Base-by-base conservation (phyloP, 768 basidiomycete species). In the Termitomyces sp. region DNA sequence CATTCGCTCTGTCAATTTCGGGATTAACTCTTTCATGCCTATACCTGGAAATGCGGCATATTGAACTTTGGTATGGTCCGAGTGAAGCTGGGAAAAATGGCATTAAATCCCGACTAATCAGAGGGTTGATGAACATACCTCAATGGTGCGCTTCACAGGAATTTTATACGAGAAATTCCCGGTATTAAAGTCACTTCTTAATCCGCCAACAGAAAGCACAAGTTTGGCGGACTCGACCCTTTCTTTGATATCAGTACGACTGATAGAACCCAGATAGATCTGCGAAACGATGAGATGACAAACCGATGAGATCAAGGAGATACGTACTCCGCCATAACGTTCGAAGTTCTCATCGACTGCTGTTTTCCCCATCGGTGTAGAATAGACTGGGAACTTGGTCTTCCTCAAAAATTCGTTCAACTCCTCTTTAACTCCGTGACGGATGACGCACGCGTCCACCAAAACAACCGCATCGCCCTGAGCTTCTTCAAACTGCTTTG, bases 101-200 rank as follows among this genome's bases (percentile, higher is more conserved):
- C 24, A 36, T 56, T 3, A 60, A 8, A 61, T 28, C 32, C 18
- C 8, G 20, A 14, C 22, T 30, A 5, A 53, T 22, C 38, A 20
- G 30, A 18, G n/a, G 1, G 56, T 2, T 3, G 22, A 8, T 24
- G 6, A 26, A 57, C 63, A 14, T 62, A 87, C 88, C 77, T 90
- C 90, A 60, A 92, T 74, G 14, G 82, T 84, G 41, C 76, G 77
- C 11, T 70, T 68, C 0, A 75, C 75, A 5, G 86, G 83, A 47
- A 88, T 85, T 51, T 80, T 81, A 65, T 90, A 92, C 0, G 88
- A 87, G 71, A 92, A 94, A 69, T 88, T 88, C 33, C 92, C 93
- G 1, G 90, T 91, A 70, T 95, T 95, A 76, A 92, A 93, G 69
- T 95, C 92, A 47, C 81, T 84, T 67, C 81, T 83, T 51, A 91